These are phyloP conservation scores for Cytospora mali DNA, from an alignment of 2,329 filamentous ascomycete species.

Conservation along the genomic window DNA sequence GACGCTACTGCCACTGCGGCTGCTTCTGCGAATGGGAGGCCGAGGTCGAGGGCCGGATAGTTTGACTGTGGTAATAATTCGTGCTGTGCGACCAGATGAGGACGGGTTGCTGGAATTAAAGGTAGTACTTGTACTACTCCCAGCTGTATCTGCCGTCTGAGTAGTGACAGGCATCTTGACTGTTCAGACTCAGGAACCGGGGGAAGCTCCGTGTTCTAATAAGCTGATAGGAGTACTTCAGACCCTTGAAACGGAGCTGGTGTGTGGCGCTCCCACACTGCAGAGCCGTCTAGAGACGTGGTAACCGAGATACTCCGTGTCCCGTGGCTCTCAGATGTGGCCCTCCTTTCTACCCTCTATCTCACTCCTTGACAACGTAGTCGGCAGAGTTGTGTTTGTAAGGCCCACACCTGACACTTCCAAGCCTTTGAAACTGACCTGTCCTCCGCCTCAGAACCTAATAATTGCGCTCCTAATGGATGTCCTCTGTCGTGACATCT, in stretches of 20 bases:
- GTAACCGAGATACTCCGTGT: background rate
- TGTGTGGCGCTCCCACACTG: background rate
- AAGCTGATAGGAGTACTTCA: background rate
- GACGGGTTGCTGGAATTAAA: background rate
- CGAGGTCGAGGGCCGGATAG: constrained; percentile 21
- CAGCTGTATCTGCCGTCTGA: constrained; percentile 23
- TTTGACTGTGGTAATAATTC: constrained; percentile 25
- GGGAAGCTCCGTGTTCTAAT: constrained; percentile 15
- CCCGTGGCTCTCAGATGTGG: background rate
- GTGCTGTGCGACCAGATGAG: constrained; percentile 11
- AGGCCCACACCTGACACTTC: background rate
- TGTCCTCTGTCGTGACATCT: background rate
- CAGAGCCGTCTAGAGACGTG: background rate
- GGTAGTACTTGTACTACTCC: constrained; percentile 1
- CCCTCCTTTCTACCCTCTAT: background rate
- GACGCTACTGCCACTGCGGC: constrained; percentile 20
- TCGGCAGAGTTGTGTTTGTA: background rate
- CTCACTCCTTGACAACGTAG: background rate
- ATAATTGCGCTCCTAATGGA: background rate
- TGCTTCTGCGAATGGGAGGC: constrained; percentile 23
- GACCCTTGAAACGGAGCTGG: background rate
- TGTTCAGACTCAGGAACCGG: constrained; percentile 17
- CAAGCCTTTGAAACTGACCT: background rate
- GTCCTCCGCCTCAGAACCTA: background rate
- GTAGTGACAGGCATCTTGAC: constrained; percentile 25